These are phyloP conservation scores for Pontederia paniculata DNA, from an alignment of 176 grass and related monocot species.

Conservation along the genomic window DNA sequence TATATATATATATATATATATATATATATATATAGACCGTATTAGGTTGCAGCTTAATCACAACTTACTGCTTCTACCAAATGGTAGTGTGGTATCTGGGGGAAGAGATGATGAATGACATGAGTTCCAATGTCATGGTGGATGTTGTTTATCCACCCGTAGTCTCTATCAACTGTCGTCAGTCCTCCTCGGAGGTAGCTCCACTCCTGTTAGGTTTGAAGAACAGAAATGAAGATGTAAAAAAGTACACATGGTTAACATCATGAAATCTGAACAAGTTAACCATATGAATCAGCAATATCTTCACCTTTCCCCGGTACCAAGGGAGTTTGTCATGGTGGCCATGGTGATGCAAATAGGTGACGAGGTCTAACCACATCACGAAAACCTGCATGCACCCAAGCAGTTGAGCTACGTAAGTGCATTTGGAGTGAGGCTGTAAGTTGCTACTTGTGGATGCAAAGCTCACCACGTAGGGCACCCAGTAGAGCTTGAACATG, in stretches of 20 bases:
- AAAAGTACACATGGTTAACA: not conserved
- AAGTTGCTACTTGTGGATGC: not conserved
- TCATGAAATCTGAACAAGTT: not conserved
- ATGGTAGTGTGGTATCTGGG: constrained; percentile 90
- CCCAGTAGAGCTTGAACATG: constrained; percentile 58
- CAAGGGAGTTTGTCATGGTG: constrained; percentile 54
- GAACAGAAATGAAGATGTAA: not conserved
- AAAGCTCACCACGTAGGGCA: constrained; percentile 54
- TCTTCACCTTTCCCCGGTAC: constrained; percentile 65
- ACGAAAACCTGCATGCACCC: constrained; percentile 72
- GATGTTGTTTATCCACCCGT: constrained; percentile 91
- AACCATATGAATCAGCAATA: not conserved
- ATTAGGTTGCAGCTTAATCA: no score
- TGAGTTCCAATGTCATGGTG: constrained; percentile 97
- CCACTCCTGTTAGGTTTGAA: constrained; percentile 41
- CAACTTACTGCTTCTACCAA: constrained; percentile 66
- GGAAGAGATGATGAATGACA: constrained; percentile 95
- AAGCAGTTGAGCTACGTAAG: no score
- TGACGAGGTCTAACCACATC: constrained; percentile 78
- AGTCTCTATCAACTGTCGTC: constrained; percentile 77
- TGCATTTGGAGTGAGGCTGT: no score
- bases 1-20: no score
- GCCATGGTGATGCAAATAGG: constrained; percentile 88
- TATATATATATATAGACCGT: no score
- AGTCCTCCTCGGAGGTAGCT: constrained; percentile 79